Evolutionary conservation across 495 filamentous ascomycete genomes (phyloP).

Genomic region (Apodospora peruviana): DNA sequence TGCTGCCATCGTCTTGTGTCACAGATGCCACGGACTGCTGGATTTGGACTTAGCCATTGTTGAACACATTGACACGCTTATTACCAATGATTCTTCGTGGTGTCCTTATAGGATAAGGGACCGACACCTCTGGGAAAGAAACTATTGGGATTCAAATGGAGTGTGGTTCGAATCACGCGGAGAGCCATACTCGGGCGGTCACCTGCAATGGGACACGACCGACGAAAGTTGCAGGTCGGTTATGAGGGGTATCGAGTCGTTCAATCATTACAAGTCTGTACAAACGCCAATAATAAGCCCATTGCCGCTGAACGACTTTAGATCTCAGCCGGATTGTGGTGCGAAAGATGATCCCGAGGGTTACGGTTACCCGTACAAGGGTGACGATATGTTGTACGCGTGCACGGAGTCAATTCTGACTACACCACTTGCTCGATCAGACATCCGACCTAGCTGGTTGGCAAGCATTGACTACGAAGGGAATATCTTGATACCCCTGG

Average conservation of each 20-base stretch:
- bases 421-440: not conserved
- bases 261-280: not conserved
- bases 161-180: not conserved
- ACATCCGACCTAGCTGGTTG: not conserved
- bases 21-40: not conserved
- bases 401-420: too few species aligned
- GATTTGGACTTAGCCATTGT: not conserved
- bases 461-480: not conserved
- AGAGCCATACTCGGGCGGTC: not conserved
- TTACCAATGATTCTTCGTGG: not conserved
- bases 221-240: not conserved
- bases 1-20: not conserved
- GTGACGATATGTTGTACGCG: too few species aligned
- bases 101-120: not conserved
- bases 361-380: not conserved
- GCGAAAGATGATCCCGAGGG: not conserved
- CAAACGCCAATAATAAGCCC: too few species aligned
- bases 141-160: not conserved
- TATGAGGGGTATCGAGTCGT: not conserved
- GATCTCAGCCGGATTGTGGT: not conserved
- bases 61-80: not conserved
- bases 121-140: too few species aligned
- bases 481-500: not conserved
- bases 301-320: too few species aligned
- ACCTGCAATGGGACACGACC: not conserved